Conservation (phyloP, 179 eudicot species). For the Beta corolliflora region DNA sequence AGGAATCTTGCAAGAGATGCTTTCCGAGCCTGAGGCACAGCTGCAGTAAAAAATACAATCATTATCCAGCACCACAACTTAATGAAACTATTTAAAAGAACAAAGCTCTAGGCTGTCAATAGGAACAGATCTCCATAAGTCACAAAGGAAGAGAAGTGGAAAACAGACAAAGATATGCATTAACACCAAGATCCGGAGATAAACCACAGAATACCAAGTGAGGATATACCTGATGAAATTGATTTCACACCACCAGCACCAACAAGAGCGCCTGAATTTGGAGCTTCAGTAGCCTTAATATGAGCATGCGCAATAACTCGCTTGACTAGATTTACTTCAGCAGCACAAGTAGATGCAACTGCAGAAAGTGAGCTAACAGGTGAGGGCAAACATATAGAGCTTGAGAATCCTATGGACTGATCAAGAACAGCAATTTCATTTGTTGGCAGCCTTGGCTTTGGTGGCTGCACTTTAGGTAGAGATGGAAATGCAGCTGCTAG, state of each 20-base stretch:
- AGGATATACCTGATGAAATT: conserved; percentile 41
- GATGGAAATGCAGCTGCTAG: conserved; percentile 17
- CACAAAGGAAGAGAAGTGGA: not conserved
- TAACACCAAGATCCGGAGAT: not conserved
- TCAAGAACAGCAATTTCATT: conserved; percentile 28
- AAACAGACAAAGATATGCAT: not conserved
- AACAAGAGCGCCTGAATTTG: conserved; percentile 15
- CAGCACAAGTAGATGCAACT: conserved; percentile 24
- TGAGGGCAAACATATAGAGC: conserved; percentile 32
- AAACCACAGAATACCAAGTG: not conserved
- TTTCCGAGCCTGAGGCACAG: conserved; percentile 75
- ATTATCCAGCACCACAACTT: not conserved
- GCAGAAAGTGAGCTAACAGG: conserved; percentile 23
- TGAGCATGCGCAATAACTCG: conserved; percentile 21
- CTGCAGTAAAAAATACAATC: conserved; percentile 33
- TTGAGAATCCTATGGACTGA: conserved; percentile 30
- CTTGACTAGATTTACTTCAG: conserved; percentile 29
- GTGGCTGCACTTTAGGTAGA: conserved; percentile 27
- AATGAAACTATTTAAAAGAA: not conserved
- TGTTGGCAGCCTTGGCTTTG: conserved; percentile 25
- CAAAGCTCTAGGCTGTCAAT: not conserved
- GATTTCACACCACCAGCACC: conserved; percentile 3
- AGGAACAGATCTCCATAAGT: not conserved
- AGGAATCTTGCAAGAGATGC: conserved; percentile 74
- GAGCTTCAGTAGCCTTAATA: conserved; percentile 30